Evolutionary conservation across 139 green algal species (phyloP).

Genomic region (Auxenochlorella pyrenoidosa): DNA sequence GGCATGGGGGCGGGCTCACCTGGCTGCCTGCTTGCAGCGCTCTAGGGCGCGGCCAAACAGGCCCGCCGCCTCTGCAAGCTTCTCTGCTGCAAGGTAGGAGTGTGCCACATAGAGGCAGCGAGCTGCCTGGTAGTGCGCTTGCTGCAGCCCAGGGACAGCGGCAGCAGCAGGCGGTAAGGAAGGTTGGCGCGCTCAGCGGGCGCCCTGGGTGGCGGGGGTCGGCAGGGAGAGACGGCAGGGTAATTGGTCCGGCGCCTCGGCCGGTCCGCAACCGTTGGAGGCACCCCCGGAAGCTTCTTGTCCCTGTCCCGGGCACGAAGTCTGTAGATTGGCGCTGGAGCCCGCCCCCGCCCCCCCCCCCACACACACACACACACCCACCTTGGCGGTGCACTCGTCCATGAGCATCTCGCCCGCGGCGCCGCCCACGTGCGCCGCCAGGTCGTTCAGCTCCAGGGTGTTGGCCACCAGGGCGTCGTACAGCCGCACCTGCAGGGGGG

Average conservation of each 20-base stretch:
- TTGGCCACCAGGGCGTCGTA: conserved; percentile 58
- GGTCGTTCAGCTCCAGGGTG: conserved; percentile 67
- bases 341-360: no score
- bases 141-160: conserved; percentile 37
- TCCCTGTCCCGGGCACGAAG: no score
- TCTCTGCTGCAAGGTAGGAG: conserved; percentile 51
- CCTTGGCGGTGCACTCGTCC: conserved; percentile 58
- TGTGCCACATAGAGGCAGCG: conserved; percentile 70
- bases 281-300: no score
- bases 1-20: neutral
- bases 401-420: conserved; percentile 65
- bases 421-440: conserved; percentile 65
- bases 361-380: neutral
- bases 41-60: conserved; percentile 62
- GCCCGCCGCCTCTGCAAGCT: conserved; percentile 66
- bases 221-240: no score
- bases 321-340: no score
- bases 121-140: conserved; percentile 50
- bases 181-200: neutral
- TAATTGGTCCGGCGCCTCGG: no score
- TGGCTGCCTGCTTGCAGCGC: conserved; percentile 35
- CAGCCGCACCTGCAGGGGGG: conserved; percentile 43
- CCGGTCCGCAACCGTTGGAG: no score
- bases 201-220: neutral
- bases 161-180: neutral